Base-by-base conservation (phyloP, 257 asterid species). In the Orobanche coerulescens region DNA sequence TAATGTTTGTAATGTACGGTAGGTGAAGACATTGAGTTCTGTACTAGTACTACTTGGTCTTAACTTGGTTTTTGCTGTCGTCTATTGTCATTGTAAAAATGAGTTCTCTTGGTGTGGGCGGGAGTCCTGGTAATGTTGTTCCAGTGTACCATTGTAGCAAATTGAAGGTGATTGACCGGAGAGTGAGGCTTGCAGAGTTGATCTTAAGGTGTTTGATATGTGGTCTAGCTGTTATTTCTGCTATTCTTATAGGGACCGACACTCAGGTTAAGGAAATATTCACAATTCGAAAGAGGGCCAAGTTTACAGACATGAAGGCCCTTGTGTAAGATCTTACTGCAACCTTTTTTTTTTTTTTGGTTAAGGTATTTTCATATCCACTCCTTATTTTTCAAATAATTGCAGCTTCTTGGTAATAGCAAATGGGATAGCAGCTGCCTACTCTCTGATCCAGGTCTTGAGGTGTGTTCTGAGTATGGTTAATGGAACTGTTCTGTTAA, bases 101-200 rank as follows among this genome's bases (percentile, higher is more conserved):
- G 95, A 87, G 87, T 74, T 84, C 82, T 53, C 78, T 87, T 71
- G 94, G 95, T 50, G 90, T 89, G 56, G 99, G 97, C n/a, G 95
- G 86, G 71, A 93, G 97, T 55, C 97, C 97, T 20, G 95, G 99
- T 8, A 83, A 77, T 77, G 95, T 93, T 77, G 95, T 93, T 66
- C 90, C 96, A 1, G 90, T 87, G 1, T 84, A 69, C 72, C 92
- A 87, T 73, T 87, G 85, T 15, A 83, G 79, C 86, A 82, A 82
- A 65, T 53, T 86, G 80, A 93, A 81, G 84, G 83, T 79, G 43
- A 60, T 82, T 52, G 99, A 90, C 68, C 68, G 78, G 46, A 81
- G 86, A 71, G 83, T 93, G 46, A 84, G 86, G 75, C 56, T 90
- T 16, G 84, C 76, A 0, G 97, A 93, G 40, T 46, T 93, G 70